These are phyloP conservation scores for Coprinellus aureogranulatus DNA, from an alignment of 768 basidiomycete species.

Conservation along the genomic window DNA sequence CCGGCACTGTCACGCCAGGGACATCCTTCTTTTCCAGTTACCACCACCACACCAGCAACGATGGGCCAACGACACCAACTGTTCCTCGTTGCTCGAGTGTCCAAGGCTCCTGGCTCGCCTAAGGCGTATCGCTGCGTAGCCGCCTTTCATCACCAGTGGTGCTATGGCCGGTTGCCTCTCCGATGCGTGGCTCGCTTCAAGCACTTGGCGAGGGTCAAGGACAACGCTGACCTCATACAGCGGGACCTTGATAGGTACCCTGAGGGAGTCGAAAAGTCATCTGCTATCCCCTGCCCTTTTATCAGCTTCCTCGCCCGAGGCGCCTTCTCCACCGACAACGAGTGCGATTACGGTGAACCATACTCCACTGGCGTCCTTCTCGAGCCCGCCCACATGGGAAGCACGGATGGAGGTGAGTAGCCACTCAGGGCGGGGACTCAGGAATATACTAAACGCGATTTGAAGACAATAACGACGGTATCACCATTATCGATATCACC, in stretches of 20 bases:
- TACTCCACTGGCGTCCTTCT: constrained; percentile 19
- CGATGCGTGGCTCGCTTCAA: constrained; percentile 31
- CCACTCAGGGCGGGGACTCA: not conserved
- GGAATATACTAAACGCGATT: not conserved
- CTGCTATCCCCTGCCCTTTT: constrained; percentile 31
- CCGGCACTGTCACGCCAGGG: too few species aligned
- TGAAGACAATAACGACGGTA: constrained; percentile 34
- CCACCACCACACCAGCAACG: constrained; percentile 7
- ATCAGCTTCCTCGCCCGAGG: constrained; percentile 25
- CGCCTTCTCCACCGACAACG: constrained; percentile 28
- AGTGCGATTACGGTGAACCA: not conserved
- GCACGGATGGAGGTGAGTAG: constrained; percentile 23
- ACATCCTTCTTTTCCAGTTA: not conserved
- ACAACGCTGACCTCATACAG: constrained; percentile 36
- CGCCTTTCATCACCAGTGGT: constrained; percentile 41
- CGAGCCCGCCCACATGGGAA: constrained; percentile 23
- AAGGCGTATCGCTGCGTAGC: constrained; percentile 38
- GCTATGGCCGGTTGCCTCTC: constrained; percentile 33
- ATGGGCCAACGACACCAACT: constrained; percentile 44
- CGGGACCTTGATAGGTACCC: constrained; percentile 30
- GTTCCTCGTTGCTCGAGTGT: constrained; percentile 38
- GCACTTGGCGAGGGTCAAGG: constrained; percentile 30
- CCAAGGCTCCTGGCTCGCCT: constrained; percentile 15
- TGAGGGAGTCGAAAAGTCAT: constrained; percentile 13
- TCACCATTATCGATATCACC: constrained; percentile 34